Percentiles rank a stretch among this genome's conserved stretches.
phyloP scores from a whole-genome alignment of 108 stramenopile genomes.

The Skeletonema costatum region DNA sequence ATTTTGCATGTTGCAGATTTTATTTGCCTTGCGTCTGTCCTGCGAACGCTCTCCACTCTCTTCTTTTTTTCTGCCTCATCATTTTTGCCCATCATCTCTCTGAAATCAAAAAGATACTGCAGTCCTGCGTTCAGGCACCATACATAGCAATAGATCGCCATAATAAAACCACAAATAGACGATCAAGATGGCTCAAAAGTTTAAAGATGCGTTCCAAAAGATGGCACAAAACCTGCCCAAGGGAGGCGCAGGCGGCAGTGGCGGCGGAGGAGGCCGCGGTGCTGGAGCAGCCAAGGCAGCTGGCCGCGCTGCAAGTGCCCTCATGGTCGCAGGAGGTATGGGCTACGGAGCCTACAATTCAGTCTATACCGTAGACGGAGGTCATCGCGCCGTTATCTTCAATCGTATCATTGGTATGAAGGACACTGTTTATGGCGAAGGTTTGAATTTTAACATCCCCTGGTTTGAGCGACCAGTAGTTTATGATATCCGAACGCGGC shows the following conservation, averaged over 20 bases:
- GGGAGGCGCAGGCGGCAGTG: constrained; percentile 64
- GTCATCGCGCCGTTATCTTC: constrained; percentile 97
- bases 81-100: no score
- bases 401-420: constrained; percentile 96
- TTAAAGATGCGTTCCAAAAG: constrained; percentile 80
- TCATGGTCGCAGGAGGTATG: constrained; percentile 75
- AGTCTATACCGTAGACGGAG: constrained; percentile 93
- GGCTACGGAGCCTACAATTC: constrained; percentile 95
- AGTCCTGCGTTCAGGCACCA: constrained; percentile 29
- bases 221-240: constrained; percentile 81
- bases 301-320: constrained; percentile 67
- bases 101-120: background rate
- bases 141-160: background rate
- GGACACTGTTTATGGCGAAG: constrained; percentile 87
- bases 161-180: background rate
- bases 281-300: constrained; percentile 80
- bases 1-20: no score
- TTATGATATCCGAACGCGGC: constrained; percentile 97
- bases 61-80: no score
- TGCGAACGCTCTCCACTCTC: no score
- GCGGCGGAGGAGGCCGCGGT: constrained; percentile 52
- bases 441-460: constrained; percentile 97
- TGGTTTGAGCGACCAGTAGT: constrained; percentile 98
- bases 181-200: constrained; percentile 69
- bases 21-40: no score